phyloP scores from a whole-genome alignment of 495 filamentous ascomycete genomes.

The Aspergillus egyptiacus region DNA sequence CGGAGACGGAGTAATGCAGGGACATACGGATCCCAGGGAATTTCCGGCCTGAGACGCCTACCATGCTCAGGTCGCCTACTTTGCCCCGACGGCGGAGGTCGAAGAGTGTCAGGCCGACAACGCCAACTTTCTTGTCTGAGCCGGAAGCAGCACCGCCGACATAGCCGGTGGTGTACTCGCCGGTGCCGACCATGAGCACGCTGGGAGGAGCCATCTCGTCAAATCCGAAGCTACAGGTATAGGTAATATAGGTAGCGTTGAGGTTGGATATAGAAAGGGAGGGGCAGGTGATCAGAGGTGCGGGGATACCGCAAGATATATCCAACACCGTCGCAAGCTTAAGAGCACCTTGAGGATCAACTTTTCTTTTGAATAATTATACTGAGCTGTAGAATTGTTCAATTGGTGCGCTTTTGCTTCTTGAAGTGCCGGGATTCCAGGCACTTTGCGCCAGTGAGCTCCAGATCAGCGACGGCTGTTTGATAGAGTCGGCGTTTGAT shows the following conservation, averaged over 20 bases:
- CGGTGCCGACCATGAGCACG: slow-evolving; percentile 61
- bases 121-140: slow-evolving; percentile 89
- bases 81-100: slow-evolving; percentile 84
- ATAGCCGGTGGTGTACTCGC: slow-evolving; percentile 93
- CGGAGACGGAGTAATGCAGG: neutral
- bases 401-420: neutral
- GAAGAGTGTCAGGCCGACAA: slow-evolving; percentile 85
- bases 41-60: slow-evolving; percentile 79
- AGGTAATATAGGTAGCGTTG: neutral
- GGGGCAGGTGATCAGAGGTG: neutral
- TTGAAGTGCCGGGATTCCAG: slow-evolving; percentile 5
- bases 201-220: slow-evolving; percentile 10
- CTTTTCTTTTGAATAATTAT: no score
- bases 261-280: neutral
- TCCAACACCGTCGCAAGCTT: neutral
- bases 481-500: slow-evolving; percentile 10
- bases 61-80: slow-evolving; percentile 82
- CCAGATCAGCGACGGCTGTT: neutral
- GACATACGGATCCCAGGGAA: slow-evolving; percentile 81
- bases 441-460: no score
- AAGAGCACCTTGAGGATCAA: neutral
- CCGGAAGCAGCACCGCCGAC: slow-evolving; percentile 69
- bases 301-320: neutral
- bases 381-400: neutral
- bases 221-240: no score